phyloP scores from a whole-genome alignment of 345 rosid species.

The Bruguiera gymnorhiza region DNA sequence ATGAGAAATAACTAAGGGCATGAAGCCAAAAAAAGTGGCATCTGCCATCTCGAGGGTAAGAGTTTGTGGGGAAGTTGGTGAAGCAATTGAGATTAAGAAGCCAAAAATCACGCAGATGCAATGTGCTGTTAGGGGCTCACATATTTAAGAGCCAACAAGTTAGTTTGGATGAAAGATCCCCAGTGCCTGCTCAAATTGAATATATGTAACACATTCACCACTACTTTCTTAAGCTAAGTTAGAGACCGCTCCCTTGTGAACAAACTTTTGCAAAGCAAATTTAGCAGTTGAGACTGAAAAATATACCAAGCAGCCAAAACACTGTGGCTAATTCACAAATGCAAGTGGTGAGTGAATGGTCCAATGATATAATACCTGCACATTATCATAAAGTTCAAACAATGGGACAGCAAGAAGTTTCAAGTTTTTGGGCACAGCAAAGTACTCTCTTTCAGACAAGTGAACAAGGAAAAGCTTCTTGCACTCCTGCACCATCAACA shows the following conservation, averaged over 20 bases:
- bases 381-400: conserved; percentile 95
- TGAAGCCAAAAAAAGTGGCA: background rate
- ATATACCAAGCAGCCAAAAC: background rate
- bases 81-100: background rate
- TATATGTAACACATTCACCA: background rate
- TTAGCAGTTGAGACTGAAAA: background rate
- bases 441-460: conserved; percentile 94
- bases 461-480: conserved; percentile 92
- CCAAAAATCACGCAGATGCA: background rate
- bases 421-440: conserved; percentile 95
- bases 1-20: background rate
- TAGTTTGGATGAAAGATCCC: background rate
- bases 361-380: conserved; percentile 48
- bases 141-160: background rate
- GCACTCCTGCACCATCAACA: conserved; percentile 69
- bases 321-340: background rate
- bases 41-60: background rate
- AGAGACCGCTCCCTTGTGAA: background rate
- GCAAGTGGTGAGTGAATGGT: background rate
- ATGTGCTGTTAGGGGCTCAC: background rate
- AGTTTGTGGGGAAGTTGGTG: background rate
- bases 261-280: background rate
- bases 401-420: conserved; percentile 93
- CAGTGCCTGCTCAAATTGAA: background rate
- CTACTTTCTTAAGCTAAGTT: background rate